phyloP scores from a whole-genome alignment of 805 yeast species.

The Myxozyma monticola region DNA sequence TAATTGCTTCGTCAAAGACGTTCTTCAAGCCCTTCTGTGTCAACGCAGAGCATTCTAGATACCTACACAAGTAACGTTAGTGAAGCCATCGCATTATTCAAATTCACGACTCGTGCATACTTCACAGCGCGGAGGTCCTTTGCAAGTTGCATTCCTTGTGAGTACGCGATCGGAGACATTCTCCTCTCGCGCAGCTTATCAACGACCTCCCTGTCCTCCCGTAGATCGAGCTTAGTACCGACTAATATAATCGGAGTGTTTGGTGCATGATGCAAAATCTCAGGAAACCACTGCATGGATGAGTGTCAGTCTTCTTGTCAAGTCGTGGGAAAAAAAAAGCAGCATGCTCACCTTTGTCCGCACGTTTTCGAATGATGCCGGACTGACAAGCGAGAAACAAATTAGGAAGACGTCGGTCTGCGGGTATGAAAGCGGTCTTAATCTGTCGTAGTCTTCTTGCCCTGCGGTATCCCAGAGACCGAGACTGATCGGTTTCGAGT shows the following conservation, averaged over 20 bases:
- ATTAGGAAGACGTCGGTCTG: conserved; percentile 86
- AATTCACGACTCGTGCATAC: conserved; percentile 47
- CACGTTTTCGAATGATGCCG: conserved; percentile 77
- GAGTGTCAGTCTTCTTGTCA: background rate
- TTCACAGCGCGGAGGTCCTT: conserved; percentile 69
- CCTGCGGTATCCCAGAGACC: conserved; percentile 98
- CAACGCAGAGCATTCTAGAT: conserved; percentile 84
- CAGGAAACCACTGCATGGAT: conserved; percentile 65
- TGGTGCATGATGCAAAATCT: conserved; percentile 79
- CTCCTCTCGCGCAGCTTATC: conserved; percentile 62
- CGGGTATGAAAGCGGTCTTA: conserved; percentile 87
- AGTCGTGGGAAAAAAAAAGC: background rate
- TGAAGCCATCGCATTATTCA: background rate
- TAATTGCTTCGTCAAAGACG: conserved; percentile 80
- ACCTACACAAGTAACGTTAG: conserved; percentile 17
- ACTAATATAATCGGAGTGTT: conserved; percentile 67
- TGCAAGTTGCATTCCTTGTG: conserved; percentile 68
- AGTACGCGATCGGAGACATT: conserved; percentile 57
- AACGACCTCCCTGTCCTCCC: conserved; percentile 76
- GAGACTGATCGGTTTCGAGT: conserved; percentile 75
- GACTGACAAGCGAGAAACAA: conserved; percentile 82
- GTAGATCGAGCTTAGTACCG: conserved; percentile 85
- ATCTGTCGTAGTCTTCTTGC: conserved; percentile 85
- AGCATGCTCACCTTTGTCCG: conserved; percentile 50
- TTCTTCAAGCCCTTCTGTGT: conserved; percentile 84